Evolutionary conservation across 192 early-diverging fungal genomes (phyloP), one percentile per base, ranked within the genome.

Genomic region (Chytriomyces sp.): DNA sequence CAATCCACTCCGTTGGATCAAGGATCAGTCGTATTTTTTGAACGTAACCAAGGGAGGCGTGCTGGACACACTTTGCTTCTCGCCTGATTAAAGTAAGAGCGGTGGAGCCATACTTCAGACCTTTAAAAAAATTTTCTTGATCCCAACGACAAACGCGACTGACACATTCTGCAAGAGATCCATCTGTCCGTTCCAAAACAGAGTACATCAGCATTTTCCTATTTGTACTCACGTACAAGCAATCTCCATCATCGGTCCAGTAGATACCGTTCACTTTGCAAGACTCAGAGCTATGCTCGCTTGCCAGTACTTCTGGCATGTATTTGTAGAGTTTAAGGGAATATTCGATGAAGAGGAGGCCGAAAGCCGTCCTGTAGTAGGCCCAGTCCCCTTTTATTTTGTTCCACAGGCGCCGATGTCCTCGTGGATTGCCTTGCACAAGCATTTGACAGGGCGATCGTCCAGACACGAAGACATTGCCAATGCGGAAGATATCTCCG

Each of bases 161-260:
- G n/a, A 41, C 49, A 25, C 39, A 44, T 41, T 65, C 63, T 1
- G 25, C 10, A 10, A 65, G 38, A 6, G 39, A 49, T 5, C 39
- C 39, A 3, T 3, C 40, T 3, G 22, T 25, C 36, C 55, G 55
- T 8, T 65, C 63, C 22, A 17, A 17, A 44, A 65, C 63, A 3
- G 39, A 5, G 34, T 65, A 41, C 66, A 69, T 69, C 6, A 69
- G n/a, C n/a, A 69, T 54, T 17, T 54, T 17, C 30, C 53, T 32
- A 40, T 69, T 38, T 7, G 66, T 69, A 10, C 53, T 17, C 5
- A 69, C 55, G 34, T 69, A 69, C 52, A 69, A 38, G 6, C 39
- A 37, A 3, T 31, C 30, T 17, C 66, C 66, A 69, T 69, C 66
- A 28, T 69, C 66, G n/a, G 32, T 58, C 66, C 66, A 69, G 17